Conservation (phyloP, 345 rosid species). For the Orychophragmus violaceus region DNA sequence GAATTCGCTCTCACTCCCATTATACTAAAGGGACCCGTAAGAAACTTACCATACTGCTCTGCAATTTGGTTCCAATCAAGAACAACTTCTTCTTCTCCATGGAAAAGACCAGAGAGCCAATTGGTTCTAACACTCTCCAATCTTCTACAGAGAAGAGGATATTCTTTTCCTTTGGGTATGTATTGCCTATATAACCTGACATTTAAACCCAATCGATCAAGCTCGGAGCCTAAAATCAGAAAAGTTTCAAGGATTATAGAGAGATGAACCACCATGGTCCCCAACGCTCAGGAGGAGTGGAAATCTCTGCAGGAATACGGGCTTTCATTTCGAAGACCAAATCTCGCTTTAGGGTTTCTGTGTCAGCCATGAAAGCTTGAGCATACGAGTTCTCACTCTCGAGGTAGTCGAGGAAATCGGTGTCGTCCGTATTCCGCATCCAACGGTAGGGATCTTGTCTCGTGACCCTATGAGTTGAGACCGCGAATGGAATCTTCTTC, state of each 20-base stretch:
- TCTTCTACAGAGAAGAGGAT: conserved; percentile 73
- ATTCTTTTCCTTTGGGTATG: conserved; percentile 78
- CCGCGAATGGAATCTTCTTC: conserved; percentile 49
- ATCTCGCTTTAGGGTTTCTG: conserved; percentile 38
- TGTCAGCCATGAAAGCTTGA: conserved; percentile 77
- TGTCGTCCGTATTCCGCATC: conserved; percentile 59
- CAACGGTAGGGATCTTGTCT: conserved; percentile 77
- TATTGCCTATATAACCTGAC: conserved; percentile 62
- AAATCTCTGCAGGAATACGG: conserved; percentile 49
- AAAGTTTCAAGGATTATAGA: neutral
- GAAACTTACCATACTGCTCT: conserved; percentile 54
- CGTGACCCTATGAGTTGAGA: conserved; percentile 51
- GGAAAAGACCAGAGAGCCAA: conserved; percentile 37
- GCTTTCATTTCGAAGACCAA: conserved; percentile 58
- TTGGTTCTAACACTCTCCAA: conserved; percentile 27
- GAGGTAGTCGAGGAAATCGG: conserved; percentile 49
- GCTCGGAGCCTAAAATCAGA: neutral
- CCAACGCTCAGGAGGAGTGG: conserved; percentile 80
- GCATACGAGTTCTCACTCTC: conserved; percentile 67
- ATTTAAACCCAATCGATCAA: neutral
- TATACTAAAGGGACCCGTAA: neutral
- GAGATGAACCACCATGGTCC: conserved; percentile 81
- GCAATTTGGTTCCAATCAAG: conserved; percentile 93
- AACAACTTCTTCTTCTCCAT: conserved; percentile 54
- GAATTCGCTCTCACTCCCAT: neutral